phyloP scores from a whole-genome alignment of 768 basidiomycete species.

The Auricularia cornea region DNA sequence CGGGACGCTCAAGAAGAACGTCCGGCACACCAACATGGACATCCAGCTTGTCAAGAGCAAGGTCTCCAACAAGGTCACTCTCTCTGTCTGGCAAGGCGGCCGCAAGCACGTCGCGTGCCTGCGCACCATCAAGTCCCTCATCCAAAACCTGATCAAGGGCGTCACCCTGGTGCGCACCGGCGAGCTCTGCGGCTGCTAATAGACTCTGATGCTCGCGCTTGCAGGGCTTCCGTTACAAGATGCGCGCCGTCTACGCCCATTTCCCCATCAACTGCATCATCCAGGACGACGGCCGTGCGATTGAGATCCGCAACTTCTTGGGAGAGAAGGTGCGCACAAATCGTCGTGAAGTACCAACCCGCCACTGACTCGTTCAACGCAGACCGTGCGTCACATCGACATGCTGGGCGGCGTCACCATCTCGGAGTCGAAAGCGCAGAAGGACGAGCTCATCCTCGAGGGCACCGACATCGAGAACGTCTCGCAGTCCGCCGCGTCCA shows the following conservation, averaged over 20 bases:
- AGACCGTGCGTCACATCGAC: conserved; percentile 86
- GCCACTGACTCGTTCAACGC: not conserved
- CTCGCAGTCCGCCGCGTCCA: conserved; percentile 95
- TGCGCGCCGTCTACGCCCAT: conserved; percentile 99
- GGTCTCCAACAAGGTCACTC: conserved; percentile 61
- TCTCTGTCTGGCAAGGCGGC: conserved; percentile 96
- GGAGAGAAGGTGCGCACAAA: conserved; percentile 72
- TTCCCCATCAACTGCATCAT: conserved; percentile 99
- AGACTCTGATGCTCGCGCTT: not conserved
- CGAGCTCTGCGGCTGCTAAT: not conserved
- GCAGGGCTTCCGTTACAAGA: conserved; percentile 99
- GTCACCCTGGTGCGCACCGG: conserved; percentile 71
- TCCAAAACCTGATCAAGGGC: conserved; percentile 96
- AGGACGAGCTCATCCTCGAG: conserved; percentile 89
- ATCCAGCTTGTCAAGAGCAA: conserved; percentile 77
- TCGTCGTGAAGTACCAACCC: not conserved
- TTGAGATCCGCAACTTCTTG: conserved; percentile 94
- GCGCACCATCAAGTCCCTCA: conserved; percentile 88
- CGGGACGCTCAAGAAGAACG: conserved; percentile 84
- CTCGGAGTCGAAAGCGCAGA: conserved; percentile 81
- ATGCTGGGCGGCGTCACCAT: conserved; percentile 88
- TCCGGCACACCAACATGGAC: conserved; percentile 93
- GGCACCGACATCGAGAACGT: conserved; percentile 97
- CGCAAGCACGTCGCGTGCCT: conserved; percentile 99
- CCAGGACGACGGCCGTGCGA: conserved; percentile 55